Percentiles rank a stretch among this genome's conserved stretches.
phyloP scores from a whole-genome alignment of 2,329 filamentous ascomycete species.

The Cladophialophora carrionii region DNA sequence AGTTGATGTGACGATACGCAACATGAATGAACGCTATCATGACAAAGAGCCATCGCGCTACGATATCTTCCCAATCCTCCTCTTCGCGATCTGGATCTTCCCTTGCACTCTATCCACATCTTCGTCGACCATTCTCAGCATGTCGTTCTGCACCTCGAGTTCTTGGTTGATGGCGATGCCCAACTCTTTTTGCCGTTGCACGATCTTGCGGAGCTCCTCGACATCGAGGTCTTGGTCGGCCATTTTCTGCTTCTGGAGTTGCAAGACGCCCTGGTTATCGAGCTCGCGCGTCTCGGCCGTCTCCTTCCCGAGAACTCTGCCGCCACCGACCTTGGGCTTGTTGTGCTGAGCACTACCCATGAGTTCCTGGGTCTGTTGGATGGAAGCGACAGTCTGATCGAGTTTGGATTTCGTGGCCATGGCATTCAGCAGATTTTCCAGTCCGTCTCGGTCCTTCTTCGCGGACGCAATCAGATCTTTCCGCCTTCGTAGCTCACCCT shows the following conservation, averaged over 20 bases:
- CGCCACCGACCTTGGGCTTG: slow-evolving; percentile 48
- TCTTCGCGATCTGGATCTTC: slow-evolving; percentile 54
- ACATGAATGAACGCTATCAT: slow-evolving; percentile 7
- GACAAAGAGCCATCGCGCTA: slow-evolving; percentile 35
- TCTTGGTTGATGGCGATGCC: slow-evolving; percentile 66
- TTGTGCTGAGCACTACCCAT: slow-evolving; percentile 35
- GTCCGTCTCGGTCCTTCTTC: slow-evolving; percentile 63
- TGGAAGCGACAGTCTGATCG: slow-evolving; percentile 52
- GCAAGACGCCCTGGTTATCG: slow-evolving; percentile 66
- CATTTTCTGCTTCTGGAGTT: slow-evolving; percentile 66
- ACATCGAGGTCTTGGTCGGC: slow-evolving; percentile 64
- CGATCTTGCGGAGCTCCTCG: slow-evolving; percentile 61
- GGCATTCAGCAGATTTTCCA: slow-evolving; percentile 63
- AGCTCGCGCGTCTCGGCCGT: slow-evolving; percentile 65
- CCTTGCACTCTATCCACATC: slow-evolving; percentile 57
- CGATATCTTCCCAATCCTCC: slow-evolving; percentile 53
- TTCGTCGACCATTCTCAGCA: slow-evolving; percentile 62
- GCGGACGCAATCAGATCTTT: slow-evolving; percentile 61
- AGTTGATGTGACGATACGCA: neutral
- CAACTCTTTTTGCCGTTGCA: slow-evolving; percentile 63
- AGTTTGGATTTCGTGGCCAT: slow-evolving; percentile 57
- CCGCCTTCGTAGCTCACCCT: slow-evolving; percentile 63
- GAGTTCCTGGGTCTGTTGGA: slow-evolving; percentile 52
- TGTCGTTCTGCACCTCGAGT: slow-evolving; percentile 63
- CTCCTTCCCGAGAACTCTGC: slow-evolving; percentile 59